A percentile compares a stretch with the other conserved stretches of the same genome.
Conservation (phyloP, 2,329 filamentous ascomycete species). For the Exophiala dermatitidis region DNA sequence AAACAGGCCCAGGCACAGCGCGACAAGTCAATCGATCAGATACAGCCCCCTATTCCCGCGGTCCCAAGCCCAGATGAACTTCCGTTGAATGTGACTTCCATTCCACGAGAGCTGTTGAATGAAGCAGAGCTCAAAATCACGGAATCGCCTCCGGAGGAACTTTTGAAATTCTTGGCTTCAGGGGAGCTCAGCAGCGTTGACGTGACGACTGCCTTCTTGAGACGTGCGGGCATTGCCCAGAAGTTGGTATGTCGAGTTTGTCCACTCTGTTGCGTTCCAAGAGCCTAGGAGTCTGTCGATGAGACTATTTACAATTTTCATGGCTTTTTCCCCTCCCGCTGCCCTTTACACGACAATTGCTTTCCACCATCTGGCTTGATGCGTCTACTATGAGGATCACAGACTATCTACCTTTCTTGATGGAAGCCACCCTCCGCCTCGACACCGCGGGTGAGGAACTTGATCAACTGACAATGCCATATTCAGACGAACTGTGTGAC, state of each 20-base stretch:
- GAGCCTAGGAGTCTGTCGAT: too few species aligned
- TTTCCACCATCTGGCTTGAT: background rate
- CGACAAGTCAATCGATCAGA: constrained; percentile 24
- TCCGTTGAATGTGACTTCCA: constrained; percentile 33
- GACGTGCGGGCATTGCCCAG: constrained; percentile 46
- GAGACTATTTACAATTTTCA: too few species aligned
- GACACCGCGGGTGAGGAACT: background rate
- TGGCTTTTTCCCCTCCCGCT: background rate
- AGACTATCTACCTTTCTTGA: too few species aligned
- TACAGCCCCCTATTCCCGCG: constrained; percentile 20
- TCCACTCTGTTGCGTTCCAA: too few species aligned
- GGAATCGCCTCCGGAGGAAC: constrained; percentile 38
- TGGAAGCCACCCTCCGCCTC: too few species aligned
- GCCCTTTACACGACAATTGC: background rate
- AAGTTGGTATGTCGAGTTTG: constrained; percentile 4
- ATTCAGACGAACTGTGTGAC: constrained; percentile 37
- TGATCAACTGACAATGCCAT: background rate
- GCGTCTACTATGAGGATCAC: background rate
- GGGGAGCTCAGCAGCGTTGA: constrained; percentile 38
- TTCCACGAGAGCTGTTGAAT: constrained; percentile 43
- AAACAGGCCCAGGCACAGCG: constrained; percentile 16
- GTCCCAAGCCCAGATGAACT: constrained; percentile 9
- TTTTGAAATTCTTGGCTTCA: constrained; percentile 39
- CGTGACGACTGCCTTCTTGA: constrained; percentile 42
- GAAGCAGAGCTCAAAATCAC: constrained; percentile 47